Conservation (phyloP, 164 flowering plant species). For the Liquidambar formosana region DNA sequence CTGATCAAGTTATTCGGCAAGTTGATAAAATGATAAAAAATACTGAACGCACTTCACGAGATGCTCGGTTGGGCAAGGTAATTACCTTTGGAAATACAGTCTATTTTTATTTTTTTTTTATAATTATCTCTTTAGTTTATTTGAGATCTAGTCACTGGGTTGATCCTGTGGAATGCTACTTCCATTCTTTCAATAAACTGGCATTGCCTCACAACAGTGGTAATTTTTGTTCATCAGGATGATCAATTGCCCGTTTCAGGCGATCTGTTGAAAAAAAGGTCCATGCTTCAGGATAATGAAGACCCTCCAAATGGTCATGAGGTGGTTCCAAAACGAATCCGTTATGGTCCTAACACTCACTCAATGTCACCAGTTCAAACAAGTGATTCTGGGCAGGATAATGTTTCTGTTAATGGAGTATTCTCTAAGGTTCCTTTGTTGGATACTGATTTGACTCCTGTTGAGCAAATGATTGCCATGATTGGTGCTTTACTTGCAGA, state of each 20-base stretch:
- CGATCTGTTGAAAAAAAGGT: slow-evolving; percentile 55
- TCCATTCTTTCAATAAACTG: slow-evolving; percentile 5
- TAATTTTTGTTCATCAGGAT: slow-evolving; percentile 50
- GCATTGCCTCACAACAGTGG: background rate
- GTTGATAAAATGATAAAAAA: slow-evolving; percentile 77
- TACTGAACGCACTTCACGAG: slow-evolving; percentile 73
- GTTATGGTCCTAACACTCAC: slow-evolving; percentile 34
- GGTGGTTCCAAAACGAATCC: slow-evolving; percentile 50
- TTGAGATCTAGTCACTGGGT: slow-evolving; percentile 5
- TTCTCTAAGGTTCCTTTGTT: slow-evolving; percentile 43
- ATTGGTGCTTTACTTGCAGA: slow-evolving; percentile 95
- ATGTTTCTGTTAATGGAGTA: slow-evolving; percentile 49
- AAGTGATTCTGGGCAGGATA: slow-evolving; percentile 49
- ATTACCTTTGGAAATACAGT: background rate
- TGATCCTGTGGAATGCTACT: background rate
- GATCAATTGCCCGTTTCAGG: slow-evolving; percentile 48
- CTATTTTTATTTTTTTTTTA: background rate
- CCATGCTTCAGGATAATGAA: slow-evolving; percentile 50
- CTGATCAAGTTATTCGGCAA: slow-evolving; percentile 92
- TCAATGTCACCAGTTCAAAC: slow-evolving; percentile 28
- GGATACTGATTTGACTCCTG: slow-evolving; percentile 67
- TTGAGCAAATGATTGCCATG: slow-evolving; percentile 92
- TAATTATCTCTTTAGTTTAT: background rate
- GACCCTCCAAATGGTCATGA: slow-evolving; percentile 43
- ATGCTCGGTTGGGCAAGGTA: slow-evolving; percentile 68